Evolutionary conservation across 768 basidiomycete species (phyloP), one percentile per base, ranked within the genome.

Genomic region (Trametes cingulata): DNA sequence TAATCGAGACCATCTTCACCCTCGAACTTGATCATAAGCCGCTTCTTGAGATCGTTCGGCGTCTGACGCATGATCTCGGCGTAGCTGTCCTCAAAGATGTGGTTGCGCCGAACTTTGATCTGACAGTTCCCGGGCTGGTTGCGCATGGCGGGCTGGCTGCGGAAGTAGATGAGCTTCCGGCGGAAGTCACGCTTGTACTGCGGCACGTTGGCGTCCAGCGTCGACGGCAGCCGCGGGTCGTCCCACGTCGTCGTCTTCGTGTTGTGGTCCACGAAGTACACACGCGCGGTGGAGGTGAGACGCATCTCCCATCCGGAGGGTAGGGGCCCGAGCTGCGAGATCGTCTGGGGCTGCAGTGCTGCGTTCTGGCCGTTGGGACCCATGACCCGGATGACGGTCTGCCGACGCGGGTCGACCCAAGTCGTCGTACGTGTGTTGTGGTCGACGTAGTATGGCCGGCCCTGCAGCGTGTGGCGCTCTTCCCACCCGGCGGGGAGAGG

Each of bases 181-280:
- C 97, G 83, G 82, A 99, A 99, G 80, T 99, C 97, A 45, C 97
- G 95, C 82, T 99, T 98, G 84, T 98, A 98, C 76, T 99, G 97
- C 17, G 97, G 97, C 1, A 98, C 96, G 68, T 97, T 98, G 45
- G 93, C 83, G 73, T 98, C 97, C 61, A 98, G 80, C 41, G 94
- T 92, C 12, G 95, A 97, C 12, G 97, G 97, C 66, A 93, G 75
- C 52, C 97, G 92, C 19, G 96, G 96, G 73, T 99, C 97, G 73
- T 99, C 97, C 97, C 97, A 99, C 1, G 97, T 99, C 29, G 97
- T 99, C 33, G 97, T 99, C 85, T 98, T 98, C 56, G 97, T 98
- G 77, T 98, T 98, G 79, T 99, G 97, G 74, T 99, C 97, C 53
- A 99, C 97, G 71, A 99, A 99, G 80, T 99, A 99, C 7, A 99